Evolutionary conservation across 2,329 filamentous ascomycete genomes (phyloP).

Genomic region (Metarhizium album): DNA sequence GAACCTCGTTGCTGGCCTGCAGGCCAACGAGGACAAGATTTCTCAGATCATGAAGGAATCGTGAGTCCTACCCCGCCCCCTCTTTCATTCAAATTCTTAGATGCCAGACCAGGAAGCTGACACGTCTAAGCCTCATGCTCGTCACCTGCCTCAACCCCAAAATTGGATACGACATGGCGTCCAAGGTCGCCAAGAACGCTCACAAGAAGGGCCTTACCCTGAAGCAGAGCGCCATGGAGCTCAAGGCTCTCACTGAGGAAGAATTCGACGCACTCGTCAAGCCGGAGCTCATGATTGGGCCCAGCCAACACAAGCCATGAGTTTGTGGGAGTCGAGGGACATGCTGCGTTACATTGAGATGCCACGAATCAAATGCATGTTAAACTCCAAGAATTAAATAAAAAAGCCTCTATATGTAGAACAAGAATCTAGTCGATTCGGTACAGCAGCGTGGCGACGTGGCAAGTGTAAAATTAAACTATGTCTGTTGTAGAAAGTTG

Average conservation of each 20-base stretch:
- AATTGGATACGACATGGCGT: constrained; percentile 95
- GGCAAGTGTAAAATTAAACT: too few relatives aligned
- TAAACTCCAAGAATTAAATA: too few relatives aligned
- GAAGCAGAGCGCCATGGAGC: constrained; percentile 87
- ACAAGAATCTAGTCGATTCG: too few relatives aligned
- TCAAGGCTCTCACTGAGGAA: constrained; percentile 75
- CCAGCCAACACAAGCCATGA: constrained; percentile 47
- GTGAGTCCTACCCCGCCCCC: constrained; percentile 38
- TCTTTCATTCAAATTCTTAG: constrained; percentile 3
- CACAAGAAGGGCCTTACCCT: constrained; percentile 96
- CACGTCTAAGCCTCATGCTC: constrained; percentile 69
- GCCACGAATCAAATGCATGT: too few relatives aligned
- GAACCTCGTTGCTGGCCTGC: constrained; percentile 77
- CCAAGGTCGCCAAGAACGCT: constrained; percentile 95
- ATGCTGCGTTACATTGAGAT: neutral
- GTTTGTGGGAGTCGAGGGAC: neutral
- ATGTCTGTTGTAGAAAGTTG: too few relatives aligned
- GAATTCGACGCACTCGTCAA: constrained; percentile 86
- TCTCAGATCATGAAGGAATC: constrained; percentile 84
- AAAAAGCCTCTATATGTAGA: too few relatives aligned
- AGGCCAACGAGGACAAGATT: constrained; percentile 93
- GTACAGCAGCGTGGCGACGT: too few relatives aligned
- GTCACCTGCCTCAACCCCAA: constrained; percentile 96
- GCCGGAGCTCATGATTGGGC: constrained; percentile 91
- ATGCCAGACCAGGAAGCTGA: neutral